Conservation (phyloP, 495 filamentous ascomycete genomes). For the Thozetella sp. region DNA sequence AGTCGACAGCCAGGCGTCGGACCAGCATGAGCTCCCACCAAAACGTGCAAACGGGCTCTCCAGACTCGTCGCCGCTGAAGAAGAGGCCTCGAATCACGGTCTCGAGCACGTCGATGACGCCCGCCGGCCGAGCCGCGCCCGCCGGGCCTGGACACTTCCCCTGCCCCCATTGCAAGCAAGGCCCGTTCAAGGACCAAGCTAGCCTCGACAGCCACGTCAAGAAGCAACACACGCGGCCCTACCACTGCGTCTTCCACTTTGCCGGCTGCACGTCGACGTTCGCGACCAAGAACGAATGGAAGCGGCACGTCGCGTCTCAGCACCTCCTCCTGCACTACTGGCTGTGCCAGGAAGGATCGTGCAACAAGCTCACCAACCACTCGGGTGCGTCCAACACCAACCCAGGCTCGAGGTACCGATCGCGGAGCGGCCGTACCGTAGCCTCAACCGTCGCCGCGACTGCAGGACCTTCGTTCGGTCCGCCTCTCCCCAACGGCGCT, state of each 20-base stretch:
- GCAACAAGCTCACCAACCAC: constrained; percentile 42
- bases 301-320: constrained; percentile 82
- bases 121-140: background rate
- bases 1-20: background rate
- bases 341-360: constrained; percentile 72
- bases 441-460: constrained; percentile 62
- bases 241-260: constrained; percentile 76
- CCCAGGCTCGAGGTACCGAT: constrained; percentile 6
- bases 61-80: background rate
- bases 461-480: constrained; percentile 31
- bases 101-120: background rate
- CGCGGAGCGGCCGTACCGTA: constrained; percentile 3
- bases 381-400: constrained; percentile 1
- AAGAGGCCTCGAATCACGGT: constrained; percentile 19
- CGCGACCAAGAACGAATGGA: constrained; percentile 89
- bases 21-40: constrained; percentile 1
- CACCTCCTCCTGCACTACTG: constrained; percentile 81
- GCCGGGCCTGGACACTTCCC: constrained; percentile 36
- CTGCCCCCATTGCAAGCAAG: constrained; percentile 28
- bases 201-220: constrained; percentile 50
- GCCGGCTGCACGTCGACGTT: constrained; percentile 81
- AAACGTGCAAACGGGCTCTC: background rate
- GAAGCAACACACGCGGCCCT: constrained; percentile 61
- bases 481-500: constrained; percentile 42
- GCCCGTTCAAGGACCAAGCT: constrained; percentile 36